Conservation (phyloP, 2,329 filamentous ascomycete genomes). For the Aspergillus sp. region DNA sequence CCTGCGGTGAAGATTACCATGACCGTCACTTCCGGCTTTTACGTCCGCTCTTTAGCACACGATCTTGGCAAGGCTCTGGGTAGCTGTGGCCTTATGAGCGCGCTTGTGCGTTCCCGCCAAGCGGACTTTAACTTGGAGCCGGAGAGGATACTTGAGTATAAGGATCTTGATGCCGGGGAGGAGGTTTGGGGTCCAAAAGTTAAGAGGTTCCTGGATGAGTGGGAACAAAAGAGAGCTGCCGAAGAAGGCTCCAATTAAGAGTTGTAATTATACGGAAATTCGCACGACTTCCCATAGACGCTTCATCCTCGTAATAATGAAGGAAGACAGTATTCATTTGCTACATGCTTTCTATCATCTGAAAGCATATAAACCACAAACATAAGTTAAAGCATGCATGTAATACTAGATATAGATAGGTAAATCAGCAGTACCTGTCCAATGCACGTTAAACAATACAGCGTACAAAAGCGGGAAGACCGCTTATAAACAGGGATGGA, state of each 20-base stretch:
- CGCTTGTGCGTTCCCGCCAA: conserved; percentile 77
- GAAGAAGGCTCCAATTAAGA: conserved; percentile 14
- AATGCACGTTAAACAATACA: neutral
- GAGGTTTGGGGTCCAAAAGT: conserved; percentile 80
- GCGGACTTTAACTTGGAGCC: conserved; percentile 72
- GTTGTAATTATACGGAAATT: neutral
- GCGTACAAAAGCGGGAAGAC: neutral
- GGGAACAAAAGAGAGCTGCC: conserved; percentile 44
- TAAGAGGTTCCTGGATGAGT: conserved; percentile 54
- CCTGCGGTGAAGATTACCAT: conserved; percentile 82
- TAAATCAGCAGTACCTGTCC: neutral
- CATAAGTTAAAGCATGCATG: neutral
- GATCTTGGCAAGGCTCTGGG: conserved; percentile 81
- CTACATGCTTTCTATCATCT: too few species aligned
- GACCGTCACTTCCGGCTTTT: conserved; percentile 94
- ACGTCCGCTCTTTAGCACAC: conserved; percentile 90
- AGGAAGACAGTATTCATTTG: too few species aligned
- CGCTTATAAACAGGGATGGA: neutral
- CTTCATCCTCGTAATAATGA: neutral
- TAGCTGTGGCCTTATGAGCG: conserved; percentile 83
- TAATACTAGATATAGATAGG: neutral
- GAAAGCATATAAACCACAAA: too few species aligned
- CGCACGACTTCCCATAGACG: neutral
- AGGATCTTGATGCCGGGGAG: conserved; percentile 73
- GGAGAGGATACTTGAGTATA: conserved; percentile 73